Evolutionary conservation across 306 rosid genomes (phyloP), one percentile per base, ranked within the genome.

Genomic region (Argentina anserina): DNA sequence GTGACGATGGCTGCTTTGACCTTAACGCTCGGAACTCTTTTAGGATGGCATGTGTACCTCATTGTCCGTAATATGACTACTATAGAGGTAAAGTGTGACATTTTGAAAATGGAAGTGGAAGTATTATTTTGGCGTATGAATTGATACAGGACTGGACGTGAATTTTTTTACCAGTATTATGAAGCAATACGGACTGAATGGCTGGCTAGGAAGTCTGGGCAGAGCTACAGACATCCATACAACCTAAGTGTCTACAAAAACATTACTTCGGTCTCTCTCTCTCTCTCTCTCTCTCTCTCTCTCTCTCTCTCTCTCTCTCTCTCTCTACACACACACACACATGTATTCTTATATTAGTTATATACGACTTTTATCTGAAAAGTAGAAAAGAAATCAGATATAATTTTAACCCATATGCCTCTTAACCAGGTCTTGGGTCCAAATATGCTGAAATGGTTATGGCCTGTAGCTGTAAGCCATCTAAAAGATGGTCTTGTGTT

Each of bases 21-120:
- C 69, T 28, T 67, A 56, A 89, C 83, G 37, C 89, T 93, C 40
- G 85, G 82, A 59, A 86, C 90, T 72, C 93, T 93, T 65, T 74
- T 79, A 68, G 92, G 88, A 69, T 93, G 98, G 98, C 96, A 90
- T 84, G 62, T 86, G 82, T 93, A 90, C 86, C 97, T 93, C 67
- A 75, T 82, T 69, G 82, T 86, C 81, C 90, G 75, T 25, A 93
- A 93, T 68, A 86, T 86, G 97, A 88, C 97, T 73, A 93, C 98
- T 78, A 87, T 90, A 75, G 98, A 93, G 98, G 98, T 89, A 40
- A 23, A 85, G 21, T 80, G 67, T 64, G 12, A 63, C 41, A 47
- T 82, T 68, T 69, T 15, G 67, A 52, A 53, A 31, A 42, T 70
- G 72, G 43, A 69, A 70, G 20, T 64, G 26, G 58, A 73, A 37